Conservation (phyloP, 192 early-diverging fungal species). For the Funneliformis mosseae region DNA sequence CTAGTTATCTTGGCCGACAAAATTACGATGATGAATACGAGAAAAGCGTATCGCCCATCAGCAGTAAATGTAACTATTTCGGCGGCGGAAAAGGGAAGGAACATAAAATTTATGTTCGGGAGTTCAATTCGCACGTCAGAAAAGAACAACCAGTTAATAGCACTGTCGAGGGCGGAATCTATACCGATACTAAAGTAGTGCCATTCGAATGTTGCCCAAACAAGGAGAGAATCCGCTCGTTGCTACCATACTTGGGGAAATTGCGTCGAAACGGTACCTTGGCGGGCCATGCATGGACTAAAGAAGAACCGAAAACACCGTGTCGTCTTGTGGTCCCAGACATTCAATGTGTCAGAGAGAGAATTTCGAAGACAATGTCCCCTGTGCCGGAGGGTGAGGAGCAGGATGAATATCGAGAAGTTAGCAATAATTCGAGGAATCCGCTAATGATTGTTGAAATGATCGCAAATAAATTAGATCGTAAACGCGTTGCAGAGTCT, state of each 20-base stretch:
- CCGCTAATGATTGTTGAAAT: conserved; percentile 9
- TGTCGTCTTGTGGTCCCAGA: conserved; percentile 19
- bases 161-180: conserved; percentile 13
- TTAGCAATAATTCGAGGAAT: neutral
- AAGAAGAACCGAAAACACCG: neutral
- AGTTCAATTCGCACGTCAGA: conserved; percentile 17
- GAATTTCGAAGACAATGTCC: conserved; percentile 7
- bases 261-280: conserved; percentile 4
- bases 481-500: conserved; percentile 1
- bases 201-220: neutral
- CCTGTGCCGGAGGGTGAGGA: too few relatives aligned
- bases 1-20: conserved; percentile 1
- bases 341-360: neutral
- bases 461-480: neutral
- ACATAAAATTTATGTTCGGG: conserved; percentile 26
- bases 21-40: conserved; percentile 21
- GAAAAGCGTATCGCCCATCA: conserved; percentile 15
- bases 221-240: neutral
- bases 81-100: conserved; percentile 6
- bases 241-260: neutral
- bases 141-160: conserved; percentile 25
- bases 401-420: neutral
- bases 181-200: neutral
- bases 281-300: neutral
- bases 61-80: conserved; percentile 33